Evolutionary conservation across 2,329 filamentous ascomycete genomes (phyloP), one percentile per base, ranked within the genome.

Genomic region (Graphilbum sp.): DNA sequence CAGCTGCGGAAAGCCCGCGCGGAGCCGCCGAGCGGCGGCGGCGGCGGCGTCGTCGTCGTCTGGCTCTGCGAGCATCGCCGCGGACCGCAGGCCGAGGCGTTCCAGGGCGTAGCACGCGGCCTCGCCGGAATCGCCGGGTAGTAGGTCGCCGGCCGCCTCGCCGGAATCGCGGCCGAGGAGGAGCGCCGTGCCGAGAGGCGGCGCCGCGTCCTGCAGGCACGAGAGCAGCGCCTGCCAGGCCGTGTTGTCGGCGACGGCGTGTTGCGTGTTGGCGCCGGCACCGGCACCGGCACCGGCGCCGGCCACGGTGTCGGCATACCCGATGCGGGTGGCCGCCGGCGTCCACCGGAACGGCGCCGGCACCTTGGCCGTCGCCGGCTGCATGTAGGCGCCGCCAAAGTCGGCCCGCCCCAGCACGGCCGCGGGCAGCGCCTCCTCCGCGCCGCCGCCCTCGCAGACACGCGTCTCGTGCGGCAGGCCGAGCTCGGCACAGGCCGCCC

Each of bases 361-460:
- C 33, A 23, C 33, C 17, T 34, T 15, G 21, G 3, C 33, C 33
- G 5, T 23, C 16, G 15, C 19, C 19, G 6, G 21, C 9, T 19
- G 33, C 33, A 34, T 20, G 21, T 25, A 25, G 21, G 33, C 33
- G 15, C 33, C 33, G n/a, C 33, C 33, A 34, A 34, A 34, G 33
- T 34, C 33, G 5, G 33, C 19, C 12, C 33, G 21, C 12, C 7
- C 20, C 18, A 34, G n/a, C 13, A 25, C 15, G 6, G 20, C 20
- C 15, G 21, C 21, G 21, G 12, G 33, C n/a, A n/a, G n/a, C n/a
- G n/a, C n/a, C n/a, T n/a, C n/a, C n/a, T n/a, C n/a, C n/a, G 21
- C 21, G 19, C 24, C 13, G 20, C 20, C 8, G 15, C 6, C 21
- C 20, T 17, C 33, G 15, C 10, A 20, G 7, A 25, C 15, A 11